Evolutionary conservation across 2,329 filamentous ascomycete genomes (phyloP), one percentile per base, ranked within the genome.

Genomic region (Penicillium sp.): DNA sequence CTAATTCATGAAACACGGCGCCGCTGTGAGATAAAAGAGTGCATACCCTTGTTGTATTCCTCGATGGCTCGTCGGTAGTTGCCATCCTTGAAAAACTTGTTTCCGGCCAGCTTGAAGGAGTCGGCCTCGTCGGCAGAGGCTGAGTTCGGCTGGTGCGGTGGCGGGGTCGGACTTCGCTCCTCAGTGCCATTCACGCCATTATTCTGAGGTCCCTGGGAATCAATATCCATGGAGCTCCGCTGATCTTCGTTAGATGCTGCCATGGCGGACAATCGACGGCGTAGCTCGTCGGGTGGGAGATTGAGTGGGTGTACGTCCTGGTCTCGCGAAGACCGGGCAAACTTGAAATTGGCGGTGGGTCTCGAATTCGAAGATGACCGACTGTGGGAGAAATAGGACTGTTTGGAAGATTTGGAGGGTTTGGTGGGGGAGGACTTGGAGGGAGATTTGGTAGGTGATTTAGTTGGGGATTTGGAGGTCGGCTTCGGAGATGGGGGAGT

Each of bases 51-150:
- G 60, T 87, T 88, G 70, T 97, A 98, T 70, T 96, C 88, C 59
- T 87, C 80, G 67, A 97, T 90, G 22, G 93, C 91, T 65, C 86
- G 85, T 53, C 77, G 74, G 69, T 91, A 98, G 64, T 96, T 87
- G 67, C 85, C 88, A 56, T 90, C 87, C 75, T 96, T 97, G 80
- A 96, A 98, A 65, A 88, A 91, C 64, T 93, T 93, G 75, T 98
- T 98, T 52, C 93, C 93, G 2, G 87, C 82, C 61, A 87, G 81
- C 77, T 98, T 98, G 79, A 85, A 95, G 12, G 82, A 78, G 72
- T 98, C 93, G 24, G 91, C 88, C 65, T 96, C 88, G 47, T 91
- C 86, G 37, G 61, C 69, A 55, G 73, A 72, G 17, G 76, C 72
- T 61, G 54, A 52, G 40, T 71, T 78, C 38, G 75, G 58, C 69